Evolutionary conservation across 352 stramenopile species (phyloP).

Genomic region (Globisporangium camurandrum): DNA sequence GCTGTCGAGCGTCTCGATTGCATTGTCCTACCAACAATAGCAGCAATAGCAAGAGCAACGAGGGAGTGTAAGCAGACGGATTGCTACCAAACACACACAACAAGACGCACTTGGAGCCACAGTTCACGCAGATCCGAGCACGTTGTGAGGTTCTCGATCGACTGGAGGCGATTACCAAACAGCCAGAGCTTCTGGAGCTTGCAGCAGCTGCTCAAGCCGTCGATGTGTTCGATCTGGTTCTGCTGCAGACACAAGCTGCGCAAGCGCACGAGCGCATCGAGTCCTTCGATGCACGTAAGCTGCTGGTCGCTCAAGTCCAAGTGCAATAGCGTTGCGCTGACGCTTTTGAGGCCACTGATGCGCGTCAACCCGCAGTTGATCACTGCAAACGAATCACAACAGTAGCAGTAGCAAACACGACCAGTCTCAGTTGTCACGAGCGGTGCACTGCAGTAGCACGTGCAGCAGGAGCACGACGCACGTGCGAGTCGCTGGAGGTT

Average conservation of each 20-base stretch:
- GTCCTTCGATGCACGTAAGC: conserved; percentile 39
- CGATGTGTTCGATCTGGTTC: conserved; percentile 71
- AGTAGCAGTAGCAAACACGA: no score
- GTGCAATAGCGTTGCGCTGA: conserved; percentile 59
- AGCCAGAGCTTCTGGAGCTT: conserved; percentile 76
- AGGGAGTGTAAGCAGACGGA: neutral
- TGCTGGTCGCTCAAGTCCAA: conserved; percentile 74
- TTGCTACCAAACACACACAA: neutral
- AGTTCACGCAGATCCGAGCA: conserved; percentile 76
- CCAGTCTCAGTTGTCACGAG: neutral
- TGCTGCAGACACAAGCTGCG: conserved; percentile 72
- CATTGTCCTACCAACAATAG: conserved; percentile 35
- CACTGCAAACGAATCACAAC: conserved; percentile 16
- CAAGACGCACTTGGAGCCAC: conserved; percentile 50
- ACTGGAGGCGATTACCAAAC: conserved; percentile 54
- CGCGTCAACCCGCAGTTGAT: conserved; percentile 63
- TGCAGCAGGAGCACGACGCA: conserved; percentile 10
- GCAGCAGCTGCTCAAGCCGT: conserved; percentile 57
- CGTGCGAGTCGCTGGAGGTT: conserved; percentile 48
- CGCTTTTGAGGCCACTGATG: conserved; percentile 40
- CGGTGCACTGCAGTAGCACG: neutral
- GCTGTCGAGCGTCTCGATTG: conserved; percentile 29
- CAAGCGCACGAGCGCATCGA: conserved; percentile 52
- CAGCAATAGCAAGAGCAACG: no score
- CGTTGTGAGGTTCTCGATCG: conserved; percentile 49